These are phyloP conservation scores for Lentinula guzmanii DNA, from an alignment of 768 basidiomycete genomes.

Conservation along the genomic window DNA sequence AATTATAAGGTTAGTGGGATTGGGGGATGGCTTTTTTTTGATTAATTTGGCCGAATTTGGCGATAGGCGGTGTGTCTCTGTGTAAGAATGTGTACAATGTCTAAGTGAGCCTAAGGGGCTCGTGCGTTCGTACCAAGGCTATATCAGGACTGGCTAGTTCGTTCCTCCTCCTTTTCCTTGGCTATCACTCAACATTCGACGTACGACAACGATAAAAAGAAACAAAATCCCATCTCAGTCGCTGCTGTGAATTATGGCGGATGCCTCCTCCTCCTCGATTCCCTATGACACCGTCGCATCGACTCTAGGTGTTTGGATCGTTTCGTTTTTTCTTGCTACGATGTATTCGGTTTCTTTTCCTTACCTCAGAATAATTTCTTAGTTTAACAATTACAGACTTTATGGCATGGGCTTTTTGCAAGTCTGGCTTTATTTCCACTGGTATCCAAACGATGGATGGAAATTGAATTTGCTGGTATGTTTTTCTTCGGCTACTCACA, in stretches of 20 bases:
- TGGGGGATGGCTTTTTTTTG: background rate
- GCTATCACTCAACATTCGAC: background rate
- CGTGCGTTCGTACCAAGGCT: background rate
- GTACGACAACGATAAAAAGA: background rate
- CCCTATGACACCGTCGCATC: background rate
- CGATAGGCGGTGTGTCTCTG: background rate
- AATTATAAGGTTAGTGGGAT: background rate
- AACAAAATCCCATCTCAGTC: background rate
- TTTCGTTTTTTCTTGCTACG: background rate
- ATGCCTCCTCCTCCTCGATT: background rate
- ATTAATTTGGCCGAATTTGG: background rate
- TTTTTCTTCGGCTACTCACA: background rate
- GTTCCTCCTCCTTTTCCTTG: background rate
- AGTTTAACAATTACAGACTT: slow-evolving; percentile 6
- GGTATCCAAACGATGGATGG: slow-evolving; percentile 17
- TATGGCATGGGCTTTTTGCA: slow-evolving; percentile 17
- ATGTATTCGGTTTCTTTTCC: background rate
- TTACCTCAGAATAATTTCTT: background rate
- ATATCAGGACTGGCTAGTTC: too few species aligned
- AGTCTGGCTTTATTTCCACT: slow-evolving; percentile 17
- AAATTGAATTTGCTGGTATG: slow-evolving; percentile 13
- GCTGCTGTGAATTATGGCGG: background rate
- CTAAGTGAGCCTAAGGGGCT: background rate
- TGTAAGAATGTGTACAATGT: background rate
- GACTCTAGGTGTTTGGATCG: background rate